Evolutionary conservation across 805 yeast species (phyloP).

Genomic region (Millerago galiae): DNA sequence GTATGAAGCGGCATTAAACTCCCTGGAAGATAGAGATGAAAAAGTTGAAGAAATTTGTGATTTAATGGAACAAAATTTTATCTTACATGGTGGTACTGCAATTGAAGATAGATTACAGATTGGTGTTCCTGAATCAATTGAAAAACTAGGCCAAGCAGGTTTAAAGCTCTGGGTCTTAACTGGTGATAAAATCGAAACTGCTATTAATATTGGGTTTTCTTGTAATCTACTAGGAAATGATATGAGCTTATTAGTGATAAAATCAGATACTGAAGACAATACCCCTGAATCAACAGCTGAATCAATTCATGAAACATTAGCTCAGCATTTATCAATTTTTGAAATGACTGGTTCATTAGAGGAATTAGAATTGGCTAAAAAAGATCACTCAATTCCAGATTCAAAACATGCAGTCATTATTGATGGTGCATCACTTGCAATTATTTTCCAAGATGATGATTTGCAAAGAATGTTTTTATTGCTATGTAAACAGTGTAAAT

Average conservation of each 20-base stretch:
- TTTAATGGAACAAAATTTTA: constrained; percentile 58
- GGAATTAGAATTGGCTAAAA: constrained; percentile 47
- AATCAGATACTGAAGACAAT: constrained; percentile 37
- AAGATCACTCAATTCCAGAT: constrained; percentile 61
- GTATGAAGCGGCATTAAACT: constrained; percentile 59
- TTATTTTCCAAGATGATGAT: constrained; percentile 38
- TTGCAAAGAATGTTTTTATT: constrained; percentile 54
- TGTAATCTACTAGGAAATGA: constrained; percentile 67
- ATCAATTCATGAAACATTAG: constrained; percentile 32
- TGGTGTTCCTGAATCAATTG: constrained; percentile 80
- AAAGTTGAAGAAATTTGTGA: constrained; percentile 69
- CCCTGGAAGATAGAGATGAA: constrained; percentile 61
- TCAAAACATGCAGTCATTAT: constrained; percentile 63
- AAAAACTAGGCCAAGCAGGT: constrained; percentile 66
- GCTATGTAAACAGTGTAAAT: constrained; percentile 70
- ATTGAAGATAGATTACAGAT: constrained; percentile 80
- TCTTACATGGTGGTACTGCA: constrained; percentile 77
- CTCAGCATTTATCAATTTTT: constrained; percentile 38
- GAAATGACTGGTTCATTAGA: constrained; percentile 49
- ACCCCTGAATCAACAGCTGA: background rate
- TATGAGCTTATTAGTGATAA: constrained; percentile 62
- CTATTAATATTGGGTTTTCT: constrained; percentile 79
- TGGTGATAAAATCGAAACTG: constrained; percentile 80
- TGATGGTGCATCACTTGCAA: constrained; percentile 69
- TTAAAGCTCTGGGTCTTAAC: constrained; percentile 79